Conservation (phyloP, 108 stramenopile species). For the Schizochytrium sp. region DNA sequence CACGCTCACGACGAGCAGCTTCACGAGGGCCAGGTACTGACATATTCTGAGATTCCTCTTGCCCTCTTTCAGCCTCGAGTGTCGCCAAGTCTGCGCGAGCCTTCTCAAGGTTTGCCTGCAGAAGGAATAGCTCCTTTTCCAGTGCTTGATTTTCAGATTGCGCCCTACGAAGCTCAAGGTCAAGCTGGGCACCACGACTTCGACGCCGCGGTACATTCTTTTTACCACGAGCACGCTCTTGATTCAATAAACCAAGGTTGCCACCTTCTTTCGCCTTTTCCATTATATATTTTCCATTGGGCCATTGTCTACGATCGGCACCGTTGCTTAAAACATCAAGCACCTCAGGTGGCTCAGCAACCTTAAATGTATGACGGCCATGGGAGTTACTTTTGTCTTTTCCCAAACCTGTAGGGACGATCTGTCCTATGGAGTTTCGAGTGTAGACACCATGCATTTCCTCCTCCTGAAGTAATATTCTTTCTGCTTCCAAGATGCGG, state of each 20-base stretch:
- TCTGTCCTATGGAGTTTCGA: neutral
- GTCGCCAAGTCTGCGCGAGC: slow-evolving; percentile 15
- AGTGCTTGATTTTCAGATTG: slow-evolving; percentile 5
- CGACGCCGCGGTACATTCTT: slow-evolving; percentile 1
- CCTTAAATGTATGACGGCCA: slow-evolving; percentile 4
- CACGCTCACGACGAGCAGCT: neutral
- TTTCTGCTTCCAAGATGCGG: slow-evolving; percentile 31
- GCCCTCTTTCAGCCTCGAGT: neutral
- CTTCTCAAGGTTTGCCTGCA: neutral
- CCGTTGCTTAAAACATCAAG: neutral
- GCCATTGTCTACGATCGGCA: neutral
- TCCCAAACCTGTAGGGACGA: slow-evolving; percentile 40
- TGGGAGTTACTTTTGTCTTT: slow-evolving; percentile 45
- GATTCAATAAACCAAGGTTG: neutral
- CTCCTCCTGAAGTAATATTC: slow-evolving; percentile 15
- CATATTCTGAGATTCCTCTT: slow-evolving; percentile 12
- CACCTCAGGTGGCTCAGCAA: neutral
- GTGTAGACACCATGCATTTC: slow-evolving; percentile 35
- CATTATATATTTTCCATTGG: slow-evolving; percentile 45
- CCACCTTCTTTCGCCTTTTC: slow-evolving; percentile 58
- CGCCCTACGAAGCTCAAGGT: slow-evolving; percentile 26
- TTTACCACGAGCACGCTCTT: neutral
- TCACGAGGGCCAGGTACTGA: neutral
- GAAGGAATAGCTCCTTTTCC: neutral
- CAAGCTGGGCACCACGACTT: slow-evolving; percentile 20